Base-by-base conservation (phyloP, 208 protist species). In the Trichomonas tenax region DNA sequence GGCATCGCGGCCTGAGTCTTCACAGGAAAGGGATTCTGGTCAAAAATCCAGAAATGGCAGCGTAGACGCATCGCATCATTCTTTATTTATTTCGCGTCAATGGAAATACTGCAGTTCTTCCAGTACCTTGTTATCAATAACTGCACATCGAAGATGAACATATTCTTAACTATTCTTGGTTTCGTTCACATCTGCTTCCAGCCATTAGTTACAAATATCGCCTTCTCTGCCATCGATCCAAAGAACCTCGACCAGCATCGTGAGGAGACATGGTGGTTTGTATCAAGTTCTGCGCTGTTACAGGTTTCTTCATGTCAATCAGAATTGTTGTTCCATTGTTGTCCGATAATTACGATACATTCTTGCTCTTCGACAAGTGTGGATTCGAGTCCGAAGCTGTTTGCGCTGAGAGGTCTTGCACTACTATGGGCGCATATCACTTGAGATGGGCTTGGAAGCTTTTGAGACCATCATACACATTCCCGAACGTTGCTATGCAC, bases 181-280 rank as follows among this genome's bases (percentile, higher is more conserved):
- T 97, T 95, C 82, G 21, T 95, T 44, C 97, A 97, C 51, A 97
- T 97, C 49, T 97, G 97, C 88, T 95, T 96, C 26, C 97, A 97
- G 48, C 97, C 97, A 45, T 97, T 96, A 51, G 97, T 97, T 81
- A 88, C 63, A 49, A 96, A 97, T 63, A 49, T 97, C n/a, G 86
- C 86, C 38, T 93, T 93, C 86, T 58, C 44, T 21, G 86, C 86
- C n/a, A 11, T 93, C 3, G 86, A 93, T 51, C 44, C 44, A 34
- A 51, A 51, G 44, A 93, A 93, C 26, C 10, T 38, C 0, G 45
- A 93, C 6, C 21, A 44, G 15, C 3, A 93, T 21, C 9, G 86
- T 0, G 86, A 93, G 11, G 26, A 38, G 17, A 93, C 44, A 48
- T 93, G 86, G 86, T 49, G 46, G 31, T 93, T 51, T 17, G 46